A percentile compares a stretch with the other conserved stretches of the same genome.
Evolutionary conservation across 2,329 filamentous ascomycete species (phyloP).

Genomic region (Venturia pyrina): DNA sequence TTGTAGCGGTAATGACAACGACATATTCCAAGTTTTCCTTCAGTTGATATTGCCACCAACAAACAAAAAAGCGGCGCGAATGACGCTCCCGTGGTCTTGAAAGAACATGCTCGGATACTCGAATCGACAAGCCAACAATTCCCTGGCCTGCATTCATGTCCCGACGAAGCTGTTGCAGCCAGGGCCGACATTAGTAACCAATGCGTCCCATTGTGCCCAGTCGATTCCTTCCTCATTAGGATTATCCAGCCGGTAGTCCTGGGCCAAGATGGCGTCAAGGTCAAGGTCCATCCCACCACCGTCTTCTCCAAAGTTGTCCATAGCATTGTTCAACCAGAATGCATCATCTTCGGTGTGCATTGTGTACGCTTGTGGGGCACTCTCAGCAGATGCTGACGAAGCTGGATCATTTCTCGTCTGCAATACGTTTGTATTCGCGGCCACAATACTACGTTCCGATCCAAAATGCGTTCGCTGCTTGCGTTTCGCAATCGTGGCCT

Average conservation of each 20-base stretch:
- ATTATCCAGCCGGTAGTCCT: constrained; percentile 12
- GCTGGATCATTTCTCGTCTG: not conserved
- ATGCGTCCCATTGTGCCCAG: constrained; percentile 18
- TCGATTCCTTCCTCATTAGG: constrained; percentile 12
- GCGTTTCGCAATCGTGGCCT: not conserved
- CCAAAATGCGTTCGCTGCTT: not conserved
- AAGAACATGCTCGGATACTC: too few species aligned
- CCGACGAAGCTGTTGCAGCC: not conserved
- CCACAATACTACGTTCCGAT: too few species aligned
- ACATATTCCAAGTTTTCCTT: too few species aligned
- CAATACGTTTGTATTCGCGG: not conserved
- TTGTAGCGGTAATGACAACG: too few species aligned
- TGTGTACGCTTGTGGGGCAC: not conserved
- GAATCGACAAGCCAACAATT: not conserved
- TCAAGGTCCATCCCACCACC: constrained; percentile 9
- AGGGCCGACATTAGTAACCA: constrained; percentile 10
- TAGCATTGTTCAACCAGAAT: constrained; percentile 10
- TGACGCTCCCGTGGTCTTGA: too few species aligned
- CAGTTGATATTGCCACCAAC: too few species aligned
- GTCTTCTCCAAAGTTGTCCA: not conserved
- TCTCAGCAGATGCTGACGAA: not conserved
- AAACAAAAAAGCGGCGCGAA: too few species aligned
- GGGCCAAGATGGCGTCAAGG: constrained; percentile 10
- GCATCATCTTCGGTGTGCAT: constrained; percentile 9
- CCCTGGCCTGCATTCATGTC: not conserved